Evolutionary conservation across 345 rosid genomes (phyloP).

Genomic region (Acer yangbiense): DNA sequence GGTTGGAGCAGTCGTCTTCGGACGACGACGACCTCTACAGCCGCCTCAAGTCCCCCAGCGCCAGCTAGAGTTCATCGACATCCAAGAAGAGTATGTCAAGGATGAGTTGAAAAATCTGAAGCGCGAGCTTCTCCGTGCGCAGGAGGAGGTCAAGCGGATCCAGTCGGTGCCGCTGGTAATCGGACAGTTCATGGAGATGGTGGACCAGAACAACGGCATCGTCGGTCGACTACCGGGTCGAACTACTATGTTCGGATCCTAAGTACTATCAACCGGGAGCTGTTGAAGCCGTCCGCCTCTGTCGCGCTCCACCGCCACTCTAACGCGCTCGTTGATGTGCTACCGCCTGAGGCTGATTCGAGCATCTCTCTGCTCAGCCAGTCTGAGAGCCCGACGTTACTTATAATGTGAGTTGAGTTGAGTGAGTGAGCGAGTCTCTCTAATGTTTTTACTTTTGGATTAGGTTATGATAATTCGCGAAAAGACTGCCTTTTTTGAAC

Average conservation of each 20-base stretch:
- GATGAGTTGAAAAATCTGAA: conserved; percentile 96
- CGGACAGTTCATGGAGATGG: conserved; percentile 99
- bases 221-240: conserved; percentile 99
- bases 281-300: conserved; percentile 93
- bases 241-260: conserved; percentile 92
- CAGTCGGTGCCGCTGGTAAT: conserved; percentile 95
- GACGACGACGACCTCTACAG: conserved; percentile 93
- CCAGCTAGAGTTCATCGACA: conserved; percentile 89
- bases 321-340: conserved; percentile 92
- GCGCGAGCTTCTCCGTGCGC: conserved; percentile 86
- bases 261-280: conserved; percentile 92
- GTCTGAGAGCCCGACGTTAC: conserved; percentile 97
- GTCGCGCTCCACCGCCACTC: conserved; percentile 98
- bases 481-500: neutral
- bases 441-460: neutral
- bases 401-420: conserved; percentile 67
- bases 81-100: conserved; percentile 93
- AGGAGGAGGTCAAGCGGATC: conserved; percentile 97
- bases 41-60: conserved; percentile 71
- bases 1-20: conserved; percentile 20
- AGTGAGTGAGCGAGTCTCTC: neutral
- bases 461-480: no score
- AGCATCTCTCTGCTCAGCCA: conserved; percentile 95
- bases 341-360: conserved; percentile 99
- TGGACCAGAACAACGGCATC: conserved; percentile 95